Percentiles rank a stretch among this genome's conserved stretches.
Conservation (phyloP, 345 rosid genomes). For the Citrus medica region DNA sequence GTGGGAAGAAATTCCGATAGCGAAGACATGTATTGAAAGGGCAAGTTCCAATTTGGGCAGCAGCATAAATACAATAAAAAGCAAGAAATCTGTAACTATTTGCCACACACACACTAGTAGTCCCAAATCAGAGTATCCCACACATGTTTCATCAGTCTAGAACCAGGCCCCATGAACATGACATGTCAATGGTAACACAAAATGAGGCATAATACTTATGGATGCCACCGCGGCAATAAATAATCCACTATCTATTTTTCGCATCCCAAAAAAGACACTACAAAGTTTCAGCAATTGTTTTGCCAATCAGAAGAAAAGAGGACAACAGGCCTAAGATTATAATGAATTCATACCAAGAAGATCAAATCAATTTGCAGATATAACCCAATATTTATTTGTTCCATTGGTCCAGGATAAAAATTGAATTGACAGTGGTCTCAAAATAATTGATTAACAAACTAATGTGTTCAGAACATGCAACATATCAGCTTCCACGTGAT, state of each 20-base stretch:
- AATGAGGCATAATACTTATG: conserved; percentile 15
- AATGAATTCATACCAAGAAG: background rate
- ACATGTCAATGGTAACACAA: conserved; percentile 31
- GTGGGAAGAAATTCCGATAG: background rate
- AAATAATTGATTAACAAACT: background rate
- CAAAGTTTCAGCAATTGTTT: background rate
- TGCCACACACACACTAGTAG: conserved; percentile 1
- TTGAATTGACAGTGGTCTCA: background rate
- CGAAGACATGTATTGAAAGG: conserved; percentile 3
- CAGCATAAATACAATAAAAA: background rate
- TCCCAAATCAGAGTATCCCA: conserved; percentile 19
- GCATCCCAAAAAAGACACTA: background rate
- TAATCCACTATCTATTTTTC: background rate
- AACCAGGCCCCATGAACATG: conserved; percentile 24
- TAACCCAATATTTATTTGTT: background rate
- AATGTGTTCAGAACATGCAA: background rate
- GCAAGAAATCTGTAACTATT: conserved; percentile 13
- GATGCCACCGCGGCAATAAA: background rate
- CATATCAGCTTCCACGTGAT: background rate
- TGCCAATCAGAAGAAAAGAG: conserved; percentile 3
- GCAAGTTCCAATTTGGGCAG: conserved; percentile 3
- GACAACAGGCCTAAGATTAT: background rate
- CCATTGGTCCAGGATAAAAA: background rate
- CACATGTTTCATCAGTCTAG: background rate
- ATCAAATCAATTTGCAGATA: background rate